These are phyloP conservation scores for Taphrina deformans DNA, from an alignment of 1,139 yeast species.

Conservation along the genomic window DNA sequence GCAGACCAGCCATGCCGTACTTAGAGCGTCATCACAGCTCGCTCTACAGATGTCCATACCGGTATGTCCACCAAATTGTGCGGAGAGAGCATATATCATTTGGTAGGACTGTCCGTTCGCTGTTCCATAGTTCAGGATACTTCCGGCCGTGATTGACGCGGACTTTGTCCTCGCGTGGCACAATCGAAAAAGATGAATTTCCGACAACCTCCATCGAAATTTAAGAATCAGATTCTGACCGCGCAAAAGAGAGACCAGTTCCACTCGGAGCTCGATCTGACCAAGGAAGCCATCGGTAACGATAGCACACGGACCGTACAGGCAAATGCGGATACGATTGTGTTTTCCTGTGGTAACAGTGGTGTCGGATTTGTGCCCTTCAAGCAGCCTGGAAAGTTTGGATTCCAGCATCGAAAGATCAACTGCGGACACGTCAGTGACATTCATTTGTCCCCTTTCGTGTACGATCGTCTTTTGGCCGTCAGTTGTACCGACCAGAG, in stretches of 20 bases:
- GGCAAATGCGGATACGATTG: slow-evolving; percentile 16
- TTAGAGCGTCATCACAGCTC: neutral
- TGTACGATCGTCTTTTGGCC: slow-evolving; percentile 12
- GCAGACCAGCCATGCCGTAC: neutral
- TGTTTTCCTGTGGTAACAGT: slow-evolving; percentile 22
- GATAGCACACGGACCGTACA: slow-evolving; percentile 25
- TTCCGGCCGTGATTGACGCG: neutral
- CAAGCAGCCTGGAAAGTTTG: slow-evolving; percentile 22
- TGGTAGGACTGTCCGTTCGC: too few species aligned
- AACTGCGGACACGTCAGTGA: slow-evolving; percentile 30
- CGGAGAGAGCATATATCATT: too few species aligned
- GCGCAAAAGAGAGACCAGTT: slow-evolving; percentile 26
- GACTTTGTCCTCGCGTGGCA: neutral
- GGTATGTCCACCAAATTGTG: too few species aligned
- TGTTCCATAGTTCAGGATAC: too few species aligned
- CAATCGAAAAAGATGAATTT: slow-evolving; percentile 6
- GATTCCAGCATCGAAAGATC: slow-evolving; percentile 20
- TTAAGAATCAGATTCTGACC: slow-evolving; percentile 29
- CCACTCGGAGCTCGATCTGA: slow-evolving; percentile 25
- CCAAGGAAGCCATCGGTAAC: slow-evolving; percentile 21
- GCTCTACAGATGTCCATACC: neutral
- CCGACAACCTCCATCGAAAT: slow-evolving; percentile 18
- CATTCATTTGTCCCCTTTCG: slow-evolving; percentile 16
- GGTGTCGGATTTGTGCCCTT: slow-evolving; percentile 24
- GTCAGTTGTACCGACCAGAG: slow-evolving; percentile 23